A percentile compares a stretch with the other conserved stretches of the same genome.
phyloP scores from a whole-genome alignment of 192 early-diverging fungal species.

The Podila verticillata region DNA sequence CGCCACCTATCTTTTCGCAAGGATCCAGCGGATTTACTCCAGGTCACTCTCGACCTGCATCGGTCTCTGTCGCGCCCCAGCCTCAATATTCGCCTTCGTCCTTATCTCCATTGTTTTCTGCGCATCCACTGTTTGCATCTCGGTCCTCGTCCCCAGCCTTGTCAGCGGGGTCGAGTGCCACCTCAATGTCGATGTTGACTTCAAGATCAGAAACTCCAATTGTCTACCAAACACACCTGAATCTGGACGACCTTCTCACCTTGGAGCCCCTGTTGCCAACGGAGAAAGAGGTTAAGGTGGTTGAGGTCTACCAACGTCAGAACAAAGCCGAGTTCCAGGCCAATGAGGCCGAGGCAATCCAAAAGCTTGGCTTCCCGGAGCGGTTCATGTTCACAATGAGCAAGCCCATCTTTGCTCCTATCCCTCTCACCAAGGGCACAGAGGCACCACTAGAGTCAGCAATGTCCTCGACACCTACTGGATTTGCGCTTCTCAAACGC shows the following conservation, averaged over 20 bases:
- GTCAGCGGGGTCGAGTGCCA: neutral
- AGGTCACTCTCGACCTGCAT: no score
- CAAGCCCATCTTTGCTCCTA: constrained; percentile 22
- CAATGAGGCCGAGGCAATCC: constrained; percentile 20
- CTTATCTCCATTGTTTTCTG: constrained; percentile 1
- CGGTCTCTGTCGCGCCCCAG: no score
- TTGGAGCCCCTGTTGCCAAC: constrained; percentile 33
- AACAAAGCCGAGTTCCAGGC: constrained; percentile 25
- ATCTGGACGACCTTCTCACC: constrained; percentile 36
- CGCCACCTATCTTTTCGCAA: no score
- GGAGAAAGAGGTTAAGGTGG: constrained; percentile 26
- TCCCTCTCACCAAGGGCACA: neutral
- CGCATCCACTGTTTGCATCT: constrained; percentile 34
- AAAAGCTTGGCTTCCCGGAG: constrained; percentile 38
- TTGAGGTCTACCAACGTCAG: constrained; percentile 28
- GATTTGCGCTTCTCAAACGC: neutral
- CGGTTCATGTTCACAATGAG: constrained; percentile 41
- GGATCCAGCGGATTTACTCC: no score
- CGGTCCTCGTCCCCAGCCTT: neutral
- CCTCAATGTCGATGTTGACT: neutral
- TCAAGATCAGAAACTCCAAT: constrained; percentile 35
- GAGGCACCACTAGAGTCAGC: neutral
- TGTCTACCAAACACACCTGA: constrained; percentile 30
- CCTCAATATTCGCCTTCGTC: neutral
- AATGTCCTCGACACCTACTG: constrained; percentile 13